Percentiles rank a stretch among this genome's conserved stretches.
phyloP scores from a whole-genome alignment of 208 protist genomes.

The Crithidia sp. region DNA sequence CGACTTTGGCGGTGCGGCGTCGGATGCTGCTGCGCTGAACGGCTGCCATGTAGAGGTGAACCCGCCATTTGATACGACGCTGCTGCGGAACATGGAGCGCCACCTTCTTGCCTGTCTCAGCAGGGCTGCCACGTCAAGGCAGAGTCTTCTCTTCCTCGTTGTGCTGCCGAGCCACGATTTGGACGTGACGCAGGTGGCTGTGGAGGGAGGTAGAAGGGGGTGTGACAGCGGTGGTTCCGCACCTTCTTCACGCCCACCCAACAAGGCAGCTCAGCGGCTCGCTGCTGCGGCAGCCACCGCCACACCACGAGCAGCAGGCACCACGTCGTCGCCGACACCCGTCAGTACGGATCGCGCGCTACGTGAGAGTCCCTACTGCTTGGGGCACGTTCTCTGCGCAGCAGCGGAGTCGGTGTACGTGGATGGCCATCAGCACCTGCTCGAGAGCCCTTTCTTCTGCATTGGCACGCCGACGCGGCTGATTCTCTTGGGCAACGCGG shows the following conservation, averaged over 20 bases:
- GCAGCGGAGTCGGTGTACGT: slow-evolving; percentile 66
- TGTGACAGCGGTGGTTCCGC: background rate
- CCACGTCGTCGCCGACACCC: background rate
- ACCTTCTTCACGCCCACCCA: too few relatives aligned
- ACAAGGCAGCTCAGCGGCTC: too few relatives aligned
- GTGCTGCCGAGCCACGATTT: slow-evolving; percentile 77
- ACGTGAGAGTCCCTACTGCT: slow-evolving; percentile 59
- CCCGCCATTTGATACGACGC: slow-evolving; percentile 82
- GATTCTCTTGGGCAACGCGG: slow-evolving; percentile 66
- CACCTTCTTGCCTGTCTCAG: slow-evolving; percentile 37
- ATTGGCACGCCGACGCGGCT: slow-evolving; percentile 75
- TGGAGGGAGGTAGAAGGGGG: background rate
- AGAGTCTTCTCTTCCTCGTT: slow-evolving; percentile 61
- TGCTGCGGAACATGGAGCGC: slow-evolving; percentile 60
- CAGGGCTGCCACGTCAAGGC: slow-evolving; percentile 4
- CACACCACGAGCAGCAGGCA: too few relatives aligned
- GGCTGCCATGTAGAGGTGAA: slow-evolving; percentile 74
- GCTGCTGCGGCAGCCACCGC: background rate
- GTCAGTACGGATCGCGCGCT: slow-evolving; percentile 42
- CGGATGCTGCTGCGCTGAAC: background rate
- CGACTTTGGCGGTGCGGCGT: background rate
- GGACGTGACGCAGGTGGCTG: slow-evolving; percentile 34
- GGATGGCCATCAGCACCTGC: slow-evolving; percentile 76
- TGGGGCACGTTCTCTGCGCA: slow-evolving; percentile 52
- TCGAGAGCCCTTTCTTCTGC: slow-evolving; percentile 67